Evolutionary conservation across 2,329 filamentous ascomycete genomes (phyloP).

Genomic region (Epichloe glyceriae): DNA sequence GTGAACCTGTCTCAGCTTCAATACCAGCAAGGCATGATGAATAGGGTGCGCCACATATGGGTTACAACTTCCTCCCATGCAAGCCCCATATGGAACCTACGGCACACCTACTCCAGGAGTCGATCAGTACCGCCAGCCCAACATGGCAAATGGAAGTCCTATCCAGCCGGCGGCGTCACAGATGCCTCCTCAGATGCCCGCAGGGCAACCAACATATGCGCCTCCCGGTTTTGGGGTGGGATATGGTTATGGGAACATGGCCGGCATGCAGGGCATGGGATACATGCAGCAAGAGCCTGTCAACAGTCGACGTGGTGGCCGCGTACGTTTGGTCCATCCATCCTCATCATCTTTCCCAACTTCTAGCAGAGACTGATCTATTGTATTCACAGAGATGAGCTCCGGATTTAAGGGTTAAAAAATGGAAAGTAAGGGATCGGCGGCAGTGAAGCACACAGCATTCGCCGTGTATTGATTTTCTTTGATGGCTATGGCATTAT

Average conservation of each 20-base stretch:
- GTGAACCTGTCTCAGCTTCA: slow-evolving; percentile 42
- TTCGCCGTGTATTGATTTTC: background rate
- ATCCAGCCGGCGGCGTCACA: slow-evolving; percentile 31
- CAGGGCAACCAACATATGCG: slow-evolving; percentile 30
- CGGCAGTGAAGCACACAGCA: background rate
- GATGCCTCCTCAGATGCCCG: slow-evolving; percentile 27
- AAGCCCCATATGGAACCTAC: slow-evolving; percentile 41
- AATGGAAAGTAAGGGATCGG: background rate
- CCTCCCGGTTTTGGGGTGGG: slow-evolving; percentile 38
- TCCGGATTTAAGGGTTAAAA: background rate
- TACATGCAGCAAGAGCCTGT: slow-evolving; percentile 42
- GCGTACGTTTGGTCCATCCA: slow-evolving; percentile 31
- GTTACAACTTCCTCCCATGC: slow-evolving; percentile 44
- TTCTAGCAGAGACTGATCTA: background rate
- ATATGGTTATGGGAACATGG: slow-evolving; percentile 34
- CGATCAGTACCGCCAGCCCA: slow-evolving; percentile 43
- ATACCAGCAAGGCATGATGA: slow-evolving; percentile 46
- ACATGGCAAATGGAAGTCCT: slow-evolving; percentile 37
- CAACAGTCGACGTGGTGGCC: slow-evolving; percentile 40
- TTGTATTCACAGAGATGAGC: slow-evolving; percentile 14
- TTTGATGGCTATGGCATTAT: slow-evolving; percentile 1
- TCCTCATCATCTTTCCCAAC: background rate
- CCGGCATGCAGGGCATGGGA: slow-evolving; percentile 33
- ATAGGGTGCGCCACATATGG: slow-evolving; percentile 40
- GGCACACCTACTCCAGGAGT: slow-evolving; percentile 32